Evolutionary conservation across 2,329 filamentous ascomycete species (phyloP), one percentile per base, ranked within the genome.

Genomic region (Incumbomyces delicatus): DNA sequence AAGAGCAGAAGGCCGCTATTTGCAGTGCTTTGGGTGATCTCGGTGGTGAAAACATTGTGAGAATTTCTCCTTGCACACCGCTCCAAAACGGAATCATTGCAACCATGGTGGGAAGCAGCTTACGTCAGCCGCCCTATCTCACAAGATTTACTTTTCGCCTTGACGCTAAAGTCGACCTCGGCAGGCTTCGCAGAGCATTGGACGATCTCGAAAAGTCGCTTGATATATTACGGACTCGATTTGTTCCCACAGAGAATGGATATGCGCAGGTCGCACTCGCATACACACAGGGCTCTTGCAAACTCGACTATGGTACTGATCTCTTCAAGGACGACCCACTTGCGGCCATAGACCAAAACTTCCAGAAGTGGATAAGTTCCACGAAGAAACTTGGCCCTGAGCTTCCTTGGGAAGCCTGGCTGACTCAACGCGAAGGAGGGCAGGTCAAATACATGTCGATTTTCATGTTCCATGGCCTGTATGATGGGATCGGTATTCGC

Each of bases 81-180:
- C 68, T 95, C 1, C 89, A 95, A 58, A 80, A 90, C 60, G 89
- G 88, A 0, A 90, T 95, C 69, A 78, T 95, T 41, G 83, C 83
- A 5, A 76, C 80, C 41, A 81, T 80, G 18, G 61, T 84, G 32
- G 75, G 78, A 8, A 78, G 69, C 14, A 65, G 72, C 0, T 61
- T 67, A 0, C 31, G 42, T n/a, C 50, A 53, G n/a, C 70, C 73
- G 0, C 66, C 83, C 0, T 95, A 95, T 60, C 94, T 90, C 62
- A 88, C 88, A 47, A 71, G 73, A 0, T 94, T 95, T 58, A 65
- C 64, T 0, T 79, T 90, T 36, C 55, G 67, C 1, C 63, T 94
- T 1, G 47, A 62, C 0, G 47, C 62, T 0, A 50, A 61, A 0
- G 59, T 77, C 4, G 71, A 78, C n/a, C 32, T 71, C 1, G 49